phyloP scores from a whole-genome alignment of 2,329 filamentous ascomycete species.

The Penicillium corylophilum region DNA sequence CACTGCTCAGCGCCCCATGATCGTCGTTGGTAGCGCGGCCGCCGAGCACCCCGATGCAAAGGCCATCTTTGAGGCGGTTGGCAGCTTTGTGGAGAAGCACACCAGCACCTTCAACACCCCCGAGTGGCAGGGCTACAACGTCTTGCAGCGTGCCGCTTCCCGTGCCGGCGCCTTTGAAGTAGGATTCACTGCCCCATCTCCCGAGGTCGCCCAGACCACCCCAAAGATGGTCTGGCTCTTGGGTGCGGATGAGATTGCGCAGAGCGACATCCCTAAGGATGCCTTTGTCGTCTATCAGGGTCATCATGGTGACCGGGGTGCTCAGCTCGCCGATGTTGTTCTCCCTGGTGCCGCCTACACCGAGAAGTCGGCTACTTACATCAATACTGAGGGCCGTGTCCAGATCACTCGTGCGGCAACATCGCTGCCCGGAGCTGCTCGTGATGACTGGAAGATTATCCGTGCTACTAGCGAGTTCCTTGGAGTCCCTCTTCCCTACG shows the following conservation, averaged over 20 bases:
- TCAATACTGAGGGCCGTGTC: constrained; percentile 96
- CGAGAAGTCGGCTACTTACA: constrained; percentile 91
- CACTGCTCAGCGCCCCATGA: constrained; percentile 88
- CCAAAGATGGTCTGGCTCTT: constrained; percentile 97
- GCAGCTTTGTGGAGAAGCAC: constrained; percentile 90
- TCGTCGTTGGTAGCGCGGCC: constrained; percentile 88
- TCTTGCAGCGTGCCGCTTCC: constrained; percentile 90
- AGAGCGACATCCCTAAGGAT: constrained; percentile 86
- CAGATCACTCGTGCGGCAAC: constrained; percentile 92
- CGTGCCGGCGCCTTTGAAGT: constrained; percentile 92
- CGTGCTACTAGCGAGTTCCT: constrained; percentile 91
- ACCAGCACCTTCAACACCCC: constrained; percentile 79
- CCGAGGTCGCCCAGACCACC: constrained; percentile 75
- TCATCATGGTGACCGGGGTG: constrained; percentile 92
- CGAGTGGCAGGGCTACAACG: constrained; percentile 97
- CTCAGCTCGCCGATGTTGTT: constrained; percentile 88
- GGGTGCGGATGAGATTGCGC: constrained; percentile 85
- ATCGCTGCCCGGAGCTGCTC: constrained; percentile 80
- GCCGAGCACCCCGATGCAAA: constrained; percentile 90
- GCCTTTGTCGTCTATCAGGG: constrained; percentile 98
- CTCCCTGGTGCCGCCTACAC: constrained; percentile 95
- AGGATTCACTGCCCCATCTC: constrained; percentile 84
- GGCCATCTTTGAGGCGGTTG: constrained; percentile 88
- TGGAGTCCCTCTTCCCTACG: constrained; percentile 81
- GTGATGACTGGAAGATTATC: constrained; percentile 99